These are phyloP conservation scores for Raddia guianensis DNA, from an alignment of 176 grass and related monocot species.

Conservation along the genomic window DNA sequence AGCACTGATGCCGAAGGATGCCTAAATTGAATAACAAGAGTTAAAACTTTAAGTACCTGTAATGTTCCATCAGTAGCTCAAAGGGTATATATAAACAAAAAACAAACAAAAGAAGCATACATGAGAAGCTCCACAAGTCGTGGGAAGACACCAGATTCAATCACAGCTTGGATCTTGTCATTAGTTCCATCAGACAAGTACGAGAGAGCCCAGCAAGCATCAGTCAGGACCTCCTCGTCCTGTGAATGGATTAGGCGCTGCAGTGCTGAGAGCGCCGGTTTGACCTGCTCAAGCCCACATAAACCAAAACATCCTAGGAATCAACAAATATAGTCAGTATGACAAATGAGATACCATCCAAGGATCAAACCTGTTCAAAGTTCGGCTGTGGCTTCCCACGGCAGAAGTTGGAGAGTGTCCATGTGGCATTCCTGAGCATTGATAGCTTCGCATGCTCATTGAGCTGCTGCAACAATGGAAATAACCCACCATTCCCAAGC, in stretches of 20 bases:
- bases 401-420: constrained; percentile 96
- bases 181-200: constrained; percentile 96
- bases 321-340: neutral
- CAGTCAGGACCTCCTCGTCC: constrained; percentile 95
- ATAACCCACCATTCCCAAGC: constrained; percentile 63
- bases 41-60: constrained; percentile 9
- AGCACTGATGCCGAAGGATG: constrained; percentile 88
- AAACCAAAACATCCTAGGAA: constrained; percentile 16
- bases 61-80: neutral
- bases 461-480: constrained; percentile 75
- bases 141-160: constrained; percentile 85
- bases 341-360: neutral
- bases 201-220: constrained; percentile 94
- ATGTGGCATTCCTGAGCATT: constrained; percentile 94
- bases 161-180: constrained; percentile 94
- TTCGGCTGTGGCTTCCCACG: constrained; percentile 85
- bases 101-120: constrained; percentile 38
- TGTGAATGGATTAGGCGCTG: constrained; percentile 83
- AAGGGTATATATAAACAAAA: neutral
- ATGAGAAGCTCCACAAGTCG: constrained; percentile 89
- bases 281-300: constrained; percentile 53
- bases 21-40: constrained; percentile 45
- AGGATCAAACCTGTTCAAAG: constrained; percentile 81
- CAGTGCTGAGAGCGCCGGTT: constrained; percentile 79
- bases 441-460: constrained; percentile 93